Evolutionary conservation across 495 filamentous ascomycete genomes (phyloP).

Genomic region (Penicillium goetzii): DNA sequence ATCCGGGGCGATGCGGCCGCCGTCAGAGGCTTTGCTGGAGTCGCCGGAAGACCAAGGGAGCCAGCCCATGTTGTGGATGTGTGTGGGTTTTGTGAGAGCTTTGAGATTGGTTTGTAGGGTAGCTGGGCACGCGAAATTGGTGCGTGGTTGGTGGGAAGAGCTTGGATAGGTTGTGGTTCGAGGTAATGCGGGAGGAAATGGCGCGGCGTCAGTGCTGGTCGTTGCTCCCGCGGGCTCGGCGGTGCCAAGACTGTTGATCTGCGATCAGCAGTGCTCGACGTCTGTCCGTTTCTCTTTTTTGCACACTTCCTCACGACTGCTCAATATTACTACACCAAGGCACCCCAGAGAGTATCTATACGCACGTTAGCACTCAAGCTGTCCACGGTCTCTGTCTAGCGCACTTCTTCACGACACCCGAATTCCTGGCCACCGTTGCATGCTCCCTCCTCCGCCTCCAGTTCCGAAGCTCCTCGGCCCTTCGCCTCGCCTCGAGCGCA

Average conservation of each 20-base stretch:
- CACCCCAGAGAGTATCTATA: not conserved
- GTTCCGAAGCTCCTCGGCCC: slow-evolving; percentile 5
- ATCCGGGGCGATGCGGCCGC: slow-evolving; percentile 72
- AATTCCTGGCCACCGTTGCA: slow-evolving; percentile 13
- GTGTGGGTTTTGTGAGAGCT: not conserved
- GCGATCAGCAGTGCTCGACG: slow-evolving; percentile 12
- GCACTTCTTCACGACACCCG: not conserved
- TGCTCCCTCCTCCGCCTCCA: slow-evolving; percentile 5
- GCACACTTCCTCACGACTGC: slow-evolving; percentile 8
- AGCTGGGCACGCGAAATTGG: not conserved
- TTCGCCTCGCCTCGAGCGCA: slow-evolving; percentile 18
- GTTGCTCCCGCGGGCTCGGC: slow-evolving; percentile 26
- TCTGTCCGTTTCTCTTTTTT: slow-evolving; percentile 14
- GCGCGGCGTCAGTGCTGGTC: too few relatives aligned
- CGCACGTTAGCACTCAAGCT: not conserved
- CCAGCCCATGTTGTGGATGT: slow-evolving; percentile 49
- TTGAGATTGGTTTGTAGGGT: not conserved
- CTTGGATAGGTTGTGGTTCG: not conserved
- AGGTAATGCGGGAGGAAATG: slow-evolving; percentile 2
- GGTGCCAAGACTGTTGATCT: slow-evolving; percentile 35
- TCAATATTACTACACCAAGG: not conserved
- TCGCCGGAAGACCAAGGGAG: slow-evolving; percentile 48
- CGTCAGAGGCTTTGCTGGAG: slow-evolving; percentile 55
- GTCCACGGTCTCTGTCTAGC: not conserved
- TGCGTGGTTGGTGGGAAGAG: not conserved